phyloP scores from a whole-genome alignment of 805 yeast species.

The Scheffersomyces stipitis region DNA sequence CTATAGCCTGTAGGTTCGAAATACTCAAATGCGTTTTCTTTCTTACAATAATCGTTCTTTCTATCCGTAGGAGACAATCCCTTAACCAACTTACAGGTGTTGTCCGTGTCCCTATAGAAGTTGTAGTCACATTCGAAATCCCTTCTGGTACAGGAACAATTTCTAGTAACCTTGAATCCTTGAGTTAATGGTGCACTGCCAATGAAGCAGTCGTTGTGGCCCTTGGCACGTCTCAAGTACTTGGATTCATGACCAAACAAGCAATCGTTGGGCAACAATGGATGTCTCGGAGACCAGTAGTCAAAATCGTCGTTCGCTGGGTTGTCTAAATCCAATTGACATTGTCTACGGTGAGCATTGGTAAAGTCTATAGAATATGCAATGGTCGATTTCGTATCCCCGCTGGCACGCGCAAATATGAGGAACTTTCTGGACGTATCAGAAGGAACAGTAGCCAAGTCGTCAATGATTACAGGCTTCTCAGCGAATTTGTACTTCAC shows the following conservation, averaged over 20 bases:
- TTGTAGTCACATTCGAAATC: slow-evolving; percentile 96
- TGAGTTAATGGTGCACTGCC: slow-evolving; percentile 57
- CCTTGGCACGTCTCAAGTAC: slow-evolving; percentile 41
- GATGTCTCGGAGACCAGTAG: slow-evolving; percentile 44
- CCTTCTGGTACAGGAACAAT: slow-evolving; percentile 81
- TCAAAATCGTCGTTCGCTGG: slow-evolving; percentile 42
- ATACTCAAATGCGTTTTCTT: slow-evolving; percentile 60
- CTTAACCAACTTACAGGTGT: slow-evolving; percentile 80
- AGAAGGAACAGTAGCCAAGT: slow-evolving; percentile 85
- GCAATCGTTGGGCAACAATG: slow-evolving; percentile 35
- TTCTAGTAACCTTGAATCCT: slow-evolving; percentile 56
- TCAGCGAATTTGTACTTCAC: slow-evolving; percentile 59
- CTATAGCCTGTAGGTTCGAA: slow-evolving; percentile 93
- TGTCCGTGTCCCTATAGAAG: slow-evolving; percentile 66
- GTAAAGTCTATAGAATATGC: slow-evolving; percentile 42
- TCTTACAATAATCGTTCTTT: slow-evolving; percentile 54
- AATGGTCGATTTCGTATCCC: slow-evolving; percentile 44
- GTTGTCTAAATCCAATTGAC: slow-evolving; percentile 42
- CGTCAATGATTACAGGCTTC: slow-evolving; percentile 55
- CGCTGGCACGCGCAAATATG: slow-evolving; percentile 47
- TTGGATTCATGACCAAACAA: slow-evolving; percentile 44
- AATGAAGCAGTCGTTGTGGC: slow-evolving; percentile 65
- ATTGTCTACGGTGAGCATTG: slow-evolving; percentile 34
- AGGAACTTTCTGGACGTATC: slow-evolving; percentile 84
- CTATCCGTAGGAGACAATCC: slow-evolving; percentile 72